These are phyloP conservation scores for Adansonia gregorii DNA, from an alignment of 441 rosid species.

Conservation along the genomic window DNA sequence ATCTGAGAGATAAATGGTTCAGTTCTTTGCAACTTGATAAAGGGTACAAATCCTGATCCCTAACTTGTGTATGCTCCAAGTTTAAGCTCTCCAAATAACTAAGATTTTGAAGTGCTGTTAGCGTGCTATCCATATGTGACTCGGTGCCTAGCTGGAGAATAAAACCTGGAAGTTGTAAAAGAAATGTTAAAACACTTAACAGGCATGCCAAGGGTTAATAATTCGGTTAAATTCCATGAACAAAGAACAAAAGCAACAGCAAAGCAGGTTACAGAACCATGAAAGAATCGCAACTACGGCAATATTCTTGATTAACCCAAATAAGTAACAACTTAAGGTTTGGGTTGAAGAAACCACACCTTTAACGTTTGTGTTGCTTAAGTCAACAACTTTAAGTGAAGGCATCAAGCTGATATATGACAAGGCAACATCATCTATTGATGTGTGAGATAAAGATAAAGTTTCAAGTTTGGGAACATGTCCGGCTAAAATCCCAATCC, in stretches of 20 bases:
- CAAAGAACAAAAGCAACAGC: background rate
- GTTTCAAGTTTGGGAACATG: conserved; percentile 68
- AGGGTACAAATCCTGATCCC: conserved; percentile 57
- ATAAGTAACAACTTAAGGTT: conserved; percentile 7
- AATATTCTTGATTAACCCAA: conserved; percentile 2
- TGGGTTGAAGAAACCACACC: conserved; percentile 46
- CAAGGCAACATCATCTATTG: conserved; percentile 63
- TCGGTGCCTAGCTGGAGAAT: conserved; percentile 42
- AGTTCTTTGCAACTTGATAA: conserved; percentile 53
- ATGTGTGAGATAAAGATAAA: conserved; percentile 63
- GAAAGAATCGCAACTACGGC: background rate
- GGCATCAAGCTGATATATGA: conserved; percentile 63
- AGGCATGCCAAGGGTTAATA: background rate
- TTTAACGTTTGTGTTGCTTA: conserved; percentile 72
- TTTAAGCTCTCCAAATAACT: conserved; percentile 57
- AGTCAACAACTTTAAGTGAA: conserved; percentile 58
- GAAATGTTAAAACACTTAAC: conserved; percentile 1
- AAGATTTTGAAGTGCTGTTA: conserved; percentile 59
- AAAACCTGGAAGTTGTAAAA: conserved; percentile 55
- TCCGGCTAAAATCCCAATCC: conserved; percentile 62
- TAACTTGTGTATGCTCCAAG: conserved; percentile 68
- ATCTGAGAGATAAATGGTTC: conserved; percentile 60
- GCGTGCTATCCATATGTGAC: conserved; percentile 41
- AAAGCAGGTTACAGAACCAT: background rate
- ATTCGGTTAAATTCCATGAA: background rate